Conservation (phyloP, 257 asterid species). For the Lycium ferocissimum region DNA sequence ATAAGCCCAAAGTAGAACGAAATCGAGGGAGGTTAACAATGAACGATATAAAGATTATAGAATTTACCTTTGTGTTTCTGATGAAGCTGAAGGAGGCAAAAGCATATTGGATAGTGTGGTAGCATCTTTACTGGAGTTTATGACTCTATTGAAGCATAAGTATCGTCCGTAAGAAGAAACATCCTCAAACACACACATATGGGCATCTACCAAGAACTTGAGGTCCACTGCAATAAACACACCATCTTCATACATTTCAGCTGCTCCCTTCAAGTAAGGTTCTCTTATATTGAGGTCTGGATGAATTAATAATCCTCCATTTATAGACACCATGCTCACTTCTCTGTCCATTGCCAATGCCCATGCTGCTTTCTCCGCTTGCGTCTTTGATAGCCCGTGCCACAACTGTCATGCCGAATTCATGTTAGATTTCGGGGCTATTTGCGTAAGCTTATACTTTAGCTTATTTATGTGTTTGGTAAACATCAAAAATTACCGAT, state of each 20-base stretch:
- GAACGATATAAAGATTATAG: not conserved
- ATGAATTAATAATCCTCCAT: conserved; percentile 70
- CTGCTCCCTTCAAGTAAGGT: conserved; percentile 85
- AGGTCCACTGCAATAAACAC: conserved; percentile 85
- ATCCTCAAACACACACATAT: conserved; percentile 85
- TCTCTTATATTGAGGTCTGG: conserved; percentile 70
- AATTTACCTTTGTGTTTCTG: conserved; percentile 21
- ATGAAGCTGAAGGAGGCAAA: conserved; percentile 47
- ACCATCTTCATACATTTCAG: conserved; percentile 87
- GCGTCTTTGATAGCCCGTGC: conserved; percentile 85
- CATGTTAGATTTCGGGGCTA: not conserved
- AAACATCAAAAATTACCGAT: not conserved
- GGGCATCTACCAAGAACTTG: conserved; percentile 77
- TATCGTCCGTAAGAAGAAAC: conserved; percentile 80
- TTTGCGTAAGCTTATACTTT: not conserved
- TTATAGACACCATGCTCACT: conserved; percentile 80
- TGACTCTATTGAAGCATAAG: conserved; percentile 74
- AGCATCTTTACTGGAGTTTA: conserved; percentile 61
- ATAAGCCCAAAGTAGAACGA: not conserved
- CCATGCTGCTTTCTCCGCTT: conserved; percentile 92
- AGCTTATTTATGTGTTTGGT: not conserved
- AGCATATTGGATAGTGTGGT: conserved; percentile 59
- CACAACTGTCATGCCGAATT: conserved; percentile 57
- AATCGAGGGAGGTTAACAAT: not conserved
- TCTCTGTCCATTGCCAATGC: conserved; percentile 97